Conservation (phyloP, 441 rosid genomes). For the Corymbia calophylla region DNA sequence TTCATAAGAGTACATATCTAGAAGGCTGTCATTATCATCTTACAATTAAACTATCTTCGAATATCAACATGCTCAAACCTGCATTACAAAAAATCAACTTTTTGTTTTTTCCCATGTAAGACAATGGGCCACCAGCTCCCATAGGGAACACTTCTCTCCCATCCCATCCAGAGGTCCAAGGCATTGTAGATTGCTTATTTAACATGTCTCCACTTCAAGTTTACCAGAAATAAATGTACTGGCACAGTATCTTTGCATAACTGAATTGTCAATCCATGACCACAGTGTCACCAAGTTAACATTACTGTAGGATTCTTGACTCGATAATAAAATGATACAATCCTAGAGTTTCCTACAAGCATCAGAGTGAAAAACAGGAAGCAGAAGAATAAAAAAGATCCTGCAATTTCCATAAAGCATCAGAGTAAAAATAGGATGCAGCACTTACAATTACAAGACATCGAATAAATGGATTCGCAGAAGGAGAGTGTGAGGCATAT, state of each 20-base stretch:
- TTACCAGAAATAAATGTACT: neutral
- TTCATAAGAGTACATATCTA: neutral
- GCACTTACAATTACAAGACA: slow-evolving; percentile 54
- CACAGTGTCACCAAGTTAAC: neutral
- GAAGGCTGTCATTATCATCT: neutral
- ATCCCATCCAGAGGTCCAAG: neutral
- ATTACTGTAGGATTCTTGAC: neutral
- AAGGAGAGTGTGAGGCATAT: slow-evolving; percentile 47
- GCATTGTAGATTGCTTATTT: neutral
- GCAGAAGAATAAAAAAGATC: neutral
- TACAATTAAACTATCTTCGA: neutral
- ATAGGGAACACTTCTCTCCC: neutral
- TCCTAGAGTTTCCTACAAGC: neutral
- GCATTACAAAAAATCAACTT: neutral
- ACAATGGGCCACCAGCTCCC: neutral
- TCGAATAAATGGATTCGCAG: slow-evolving; percentile 55
- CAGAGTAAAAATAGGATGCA: neutral
- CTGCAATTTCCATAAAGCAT: neutral
- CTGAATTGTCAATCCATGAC: neutral
- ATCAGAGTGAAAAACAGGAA: neutral
- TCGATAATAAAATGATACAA: neutral
- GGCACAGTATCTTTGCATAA: neutral
- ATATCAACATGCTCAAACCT: neutral
- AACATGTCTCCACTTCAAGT: neutral
- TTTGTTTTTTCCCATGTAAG: neutral